phyloP scores from a whole-genome alignment of 164 flowering plant species.

The Sedum album region DNA sequence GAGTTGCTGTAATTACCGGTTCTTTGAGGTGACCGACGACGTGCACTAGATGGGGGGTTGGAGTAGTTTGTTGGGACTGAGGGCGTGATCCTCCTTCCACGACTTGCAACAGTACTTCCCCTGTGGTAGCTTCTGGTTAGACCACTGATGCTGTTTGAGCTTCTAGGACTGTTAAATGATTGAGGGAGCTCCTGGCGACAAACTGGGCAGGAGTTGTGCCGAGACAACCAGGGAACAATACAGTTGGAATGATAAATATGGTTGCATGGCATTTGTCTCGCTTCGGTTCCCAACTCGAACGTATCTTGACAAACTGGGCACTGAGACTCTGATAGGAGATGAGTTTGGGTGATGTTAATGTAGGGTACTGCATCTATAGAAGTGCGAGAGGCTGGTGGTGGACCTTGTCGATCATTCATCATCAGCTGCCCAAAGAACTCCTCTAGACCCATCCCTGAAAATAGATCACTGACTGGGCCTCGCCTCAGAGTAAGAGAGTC shows the following conservation, averaged over 20 bases:
- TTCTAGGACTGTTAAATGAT: slow-evolving; percentile 11
- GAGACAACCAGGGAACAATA: slow-evolving; percentile 38
- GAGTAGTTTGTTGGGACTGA: slow-evolving; percentile 25
- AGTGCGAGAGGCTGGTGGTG: slow-evolving; percentile 37
- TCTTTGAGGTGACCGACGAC: neutral
- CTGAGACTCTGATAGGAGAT: slow-evolving; percentile 31
- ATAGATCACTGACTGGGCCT: slow-evolving; percentile 18
- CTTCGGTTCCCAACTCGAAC: slow-evolving; percentile 31
- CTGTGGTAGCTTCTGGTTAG: slow-evolving; percentile 5
- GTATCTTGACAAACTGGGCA: slow-evolving; percentile 41
- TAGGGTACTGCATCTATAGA: slow-evolving; percentile 39
- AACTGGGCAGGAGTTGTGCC: slow-evolving; percentile 43
- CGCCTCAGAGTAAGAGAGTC: slow-evolving; percentile 14
- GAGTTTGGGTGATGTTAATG: slow-evolving; percentile 25
- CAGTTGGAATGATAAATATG: slow-evolving; percentile 39
- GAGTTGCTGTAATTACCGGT: slow-evolving; percentile 11
- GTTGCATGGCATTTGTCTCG: slow-evolving; percentile 39
- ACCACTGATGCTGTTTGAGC: slow-evolving; percentile 10
- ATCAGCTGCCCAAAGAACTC: slow-evolving; percentile 37
- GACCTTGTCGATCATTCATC: slow-evolving; percentile 25
- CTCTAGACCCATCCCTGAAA: slow-evolving; percentile 30
- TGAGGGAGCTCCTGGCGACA: slow-evolving; percentile 36
- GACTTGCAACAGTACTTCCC: slow-evolving; percentile 15
- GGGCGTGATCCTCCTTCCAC: slow-evolving; percentile 23
- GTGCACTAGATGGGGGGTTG: slow-evolving; percentile 23